Conservation (phyloP, 768 basidiomycete genomes). For the Lentinula edodes region DNA sequence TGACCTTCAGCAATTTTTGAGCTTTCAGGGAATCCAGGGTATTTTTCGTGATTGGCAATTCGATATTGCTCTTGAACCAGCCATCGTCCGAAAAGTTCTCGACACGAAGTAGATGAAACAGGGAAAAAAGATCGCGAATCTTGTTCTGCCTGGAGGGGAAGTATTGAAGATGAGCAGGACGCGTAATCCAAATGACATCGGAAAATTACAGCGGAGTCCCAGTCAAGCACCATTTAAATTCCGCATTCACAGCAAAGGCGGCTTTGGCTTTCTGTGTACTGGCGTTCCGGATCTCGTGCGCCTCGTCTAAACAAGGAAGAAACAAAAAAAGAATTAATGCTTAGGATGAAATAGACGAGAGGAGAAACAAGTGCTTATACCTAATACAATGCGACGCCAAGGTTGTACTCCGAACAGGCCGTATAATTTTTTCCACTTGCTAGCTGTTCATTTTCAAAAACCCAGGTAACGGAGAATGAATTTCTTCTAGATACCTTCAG, state of each 20-base stretch:
- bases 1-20: neutral
- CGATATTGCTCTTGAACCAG: slow-evolving; percentile 74
- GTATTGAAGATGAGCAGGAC: neutral
- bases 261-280: slow-evolving; percentile 56
- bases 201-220: slow-evolving; percentile 69
- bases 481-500: slow-evolving; percentile 30
- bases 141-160: slow-evolving; percentile 65
- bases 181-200: neutral
- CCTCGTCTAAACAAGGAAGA: slow-evolving; percentile 57
- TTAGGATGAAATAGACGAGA: neutral
- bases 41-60: slow-evolving; percentile 67
- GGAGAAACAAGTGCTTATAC: slow-evolving; percentile 31
- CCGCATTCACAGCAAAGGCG: slow-evolving; percentile 68
- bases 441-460: slow-evolving; percentile 30
- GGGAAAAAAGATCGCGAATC: slow-evolving; percentile 82
- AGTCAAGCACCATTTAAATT: slow-evolving; percentile 85
- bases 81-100: slow-evolving; percentile 77
- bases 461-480: slow-evolving; percentile 35
- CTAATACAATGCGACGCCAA: slow-evolving; percentile 84
- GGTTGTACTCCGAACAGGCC: slow-evolving; percentile 67
- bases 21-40: slow-evolving; percentile 92
- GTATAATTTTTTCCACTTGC: slow-evolving; percentile 40
- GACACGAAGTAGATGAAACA: slow-evolving; percentile 84
- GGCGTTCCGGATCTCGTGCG: slow-evolving; percentile 86
- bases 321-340: no score